Conservation (phyloP, 2,329 filamentous ascomycete species). For the Aspergillus tamarii region DNA sequence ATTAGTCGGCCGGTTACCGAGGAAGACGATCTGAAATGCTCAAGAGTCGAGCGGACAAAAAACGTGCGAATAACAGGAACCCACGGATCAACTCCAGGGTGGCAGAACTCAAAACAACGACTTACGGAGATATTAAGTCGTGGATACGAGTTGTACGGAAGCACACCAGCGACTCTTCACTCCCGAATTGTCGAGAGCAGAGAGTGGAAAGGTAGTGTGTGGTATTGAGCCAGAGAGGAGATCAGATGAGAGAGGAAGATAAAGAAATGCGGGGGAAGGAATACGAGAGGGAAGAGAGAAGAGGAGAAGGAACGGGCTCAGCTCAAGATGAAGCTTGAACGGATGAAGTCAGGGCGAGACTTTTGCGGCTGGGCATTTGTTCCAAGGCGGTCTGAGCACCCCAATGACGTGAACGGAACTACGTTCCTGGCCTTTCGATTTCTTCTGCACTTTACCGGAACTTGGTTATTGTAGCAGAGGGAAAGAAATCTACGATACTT, state of each 20-base stretch:
- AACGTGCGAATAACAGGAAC: slow-evolving; percentile 1
- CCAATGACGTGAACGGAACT: slow-evolving; percentile 2
- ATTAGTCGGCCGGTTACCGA: neutral
- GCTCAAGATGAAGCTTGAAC: slow-evolving; percentile 15
- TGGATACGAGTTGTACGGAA: neutral
- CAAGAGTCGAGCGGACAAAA: neutral
- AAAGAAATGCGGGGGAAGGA: slow-evolving; percentile 3
- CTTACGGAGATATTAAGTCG: slow-evolving; percentile 2
- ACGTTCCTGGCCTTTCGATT: neutral
- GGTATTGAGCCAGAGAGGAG: neutral
- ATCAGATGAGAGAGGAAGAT: slow-evolving; percentile 1
- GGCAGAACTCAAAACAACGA: slow-evolving; percentile 10
- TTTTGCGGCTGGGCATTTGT: slow-evolving; percentile 3
- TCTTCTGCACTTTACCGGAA: too few species aligned
- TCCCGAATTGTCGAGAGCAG: neutral
- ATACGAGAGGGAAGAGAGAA: slow-evolving; percentile 5
- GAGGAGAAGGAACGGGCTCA: neutral
- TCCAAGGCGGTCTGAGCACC: slow-evolving; percentile 7
- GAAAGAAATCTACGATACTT: neutral
- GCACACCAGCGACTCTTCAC: slow-evolving; percentile 1
- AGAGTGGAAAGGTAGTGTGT: neutral
- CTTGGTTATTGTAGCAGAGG: neutral
- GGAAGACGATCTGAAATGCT: neutral
- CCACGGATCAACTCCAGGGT: slow-evolving; percentile 3
- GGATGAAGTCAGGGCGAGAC: slow-evolving; percentile 9